Evolutionary conservation across 768 basidiomycete species (phyloP).

Genomic region (Xerocomellus amylosporus): DNA sequence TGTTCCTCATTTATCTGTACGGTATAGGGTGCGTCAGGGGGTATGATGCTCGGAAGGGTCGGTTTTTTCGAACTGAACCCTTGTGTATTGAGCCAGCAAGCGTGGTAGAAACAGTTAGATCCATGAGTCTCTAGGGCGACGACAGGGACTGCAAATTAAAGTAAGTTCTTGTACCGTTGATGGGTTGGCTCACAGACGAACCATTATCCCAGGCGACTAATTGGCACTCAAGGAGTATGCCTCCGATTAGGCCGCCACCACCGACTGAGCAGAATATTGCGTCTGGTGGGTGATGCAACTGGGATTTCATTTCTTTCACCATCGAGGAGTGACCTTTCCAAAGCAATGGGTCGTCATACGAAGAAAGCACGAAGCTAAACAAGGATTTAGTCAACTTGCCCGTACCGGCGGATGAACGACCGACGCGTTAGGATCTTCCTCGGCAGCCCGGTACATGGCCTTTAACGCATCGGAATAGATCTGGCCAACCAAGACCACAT

Average conservation of each 20-base stretch:
- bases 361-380: constrained; percentile 61
- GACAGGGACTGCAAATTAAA: constrained; percentile 51
- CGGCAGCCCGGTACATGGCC: constrained; percentile 47
- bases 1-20: constrained; percentile 42
- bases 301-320: constrained; percentile 57
- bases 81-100: constrained; percentile 54
- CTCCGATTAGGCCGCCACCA: constrained; percentile 69
- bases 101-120: constrained; percentile 71
- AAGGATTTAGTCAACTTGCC: not conserved
- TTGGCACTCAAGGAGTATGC: constrained; percentile 66
- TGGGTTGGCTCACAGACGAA: constrained; percentile 29
- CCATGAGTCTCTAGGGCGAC: constrained; percentile 70
- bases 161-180: not conserved
- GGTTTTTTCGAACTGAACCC: constrained; percentile 34
- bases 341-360: constrained; percentile 65
- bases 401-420: not conserved
- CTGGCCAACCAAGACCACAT: constrained; percentile 55
- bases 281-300: constrained; percentile 55
- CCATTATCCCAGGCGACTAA: constrained; percentile 67
- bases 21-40: constrained; percentile 35
- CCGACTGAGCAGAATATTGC: constrained; percentile 80
- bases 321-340: constrained; percentile 82
- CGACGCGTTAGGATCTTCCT: constrained; percentile 46
- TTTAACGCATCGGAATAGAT: constrained; percentile 57
- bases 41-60: constrained; percentile 28